phyloP scores from a whole-genome alignment of 306 rosid species.

The Astragalus glycyphyllos region DNA sequence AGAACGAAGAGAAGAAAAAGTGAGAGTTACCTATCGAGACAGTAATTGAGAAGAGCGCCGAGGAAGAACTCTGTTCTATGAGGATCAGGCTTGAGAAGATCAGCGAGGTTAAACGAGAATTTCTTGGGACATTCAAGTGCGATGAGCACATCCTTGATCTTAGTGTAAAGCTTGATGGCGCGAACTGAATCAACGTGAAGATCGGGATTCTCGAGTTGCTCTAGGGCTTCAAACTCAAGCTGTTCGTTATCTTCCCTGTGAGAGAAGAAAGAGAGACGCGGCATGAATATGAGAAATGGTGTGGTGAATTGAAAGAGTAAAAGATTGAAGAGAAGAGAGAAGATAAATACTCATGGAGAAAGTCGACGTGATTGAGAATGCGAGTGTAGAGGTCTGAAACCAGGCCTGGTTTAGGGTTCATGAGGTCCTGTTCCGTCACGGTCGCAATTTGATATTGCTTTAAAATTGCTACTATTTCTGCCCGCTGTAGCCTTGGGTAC shows the following conservation, averaged over 20 bases:
- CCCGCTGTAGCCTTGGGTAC: slow-evolving; percentile 61
- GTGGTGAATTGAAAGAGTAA: not conserved
- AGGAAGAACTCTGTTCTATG: slow-evolving; percentile 67
- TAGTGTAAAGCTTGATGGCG: slow-evolving; percentile 49
- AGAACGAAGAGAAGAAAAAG: not conserved
- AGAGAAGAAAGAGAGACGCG: not conserved
- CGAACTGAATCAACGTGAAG: slow-evolving; percentile 58
- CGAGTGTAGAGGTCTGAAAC: slow-evolving; percentile 65
- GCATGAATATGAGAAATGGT: not conserved
- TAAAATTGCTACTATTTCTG: slow-evolving; percentile 53
- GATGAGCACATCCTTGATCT: slow-evolving; percentile 61
- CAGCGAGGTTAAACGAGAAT: slow-evolving; percentile 51
- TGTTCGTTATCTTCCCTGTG: slow-evolving; percentile 79
- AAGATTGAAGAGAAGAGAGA: not conserved
- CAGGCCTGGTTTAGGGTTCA: slow-evolving; percentile 56
- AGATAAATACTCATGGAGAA: slow-evolving; percentile 39
- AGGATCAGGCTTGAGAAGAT: slow-evolving; percentile 65
- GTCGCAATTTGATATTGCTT: slow-evolving; percentile 57
- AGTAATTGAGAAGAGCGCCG: slow-evolving; percentile 74
- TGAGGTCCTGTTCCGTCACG: slow-evolving; percentile 65
- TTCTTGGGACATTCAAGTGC: slow-evolving; percentile 62
- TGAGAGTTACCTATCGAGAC: slow-evolving; percentile 59
- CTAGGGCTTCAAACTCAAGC: slow-evolving; percentile 72
- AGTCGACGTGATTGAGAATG: slow-evolving; percentile 60
- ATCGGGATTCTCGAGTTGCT: slow-evolving; percentile 80